Evolutionary conservation across 768 basidiomycete species (phyloP).

Genomic region (Cubamyces sp.): DNA sequence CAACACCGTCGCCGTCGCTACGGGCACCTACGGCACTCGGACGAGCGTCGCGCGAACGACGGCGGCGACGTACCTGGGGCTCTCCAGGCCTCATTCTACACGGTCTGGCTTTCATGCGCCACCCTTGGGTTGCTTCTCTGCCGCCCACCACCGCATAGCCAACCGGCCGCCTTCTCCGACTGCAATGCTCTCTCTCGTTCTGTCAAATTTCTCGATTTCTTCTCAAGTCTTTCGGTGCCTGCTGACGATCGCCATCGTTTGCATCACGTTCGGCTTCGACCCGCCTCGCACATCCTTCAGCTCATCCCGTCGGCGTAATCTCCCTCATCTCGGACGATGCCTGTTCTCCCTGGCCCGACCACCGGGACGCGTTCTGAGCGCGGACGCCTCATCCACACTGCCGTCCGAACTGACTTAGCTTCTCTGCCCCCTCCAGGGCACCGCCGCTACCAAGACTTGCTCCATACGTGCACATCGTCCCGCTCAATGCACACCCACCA

Average conservation of each 20-base stretch:
- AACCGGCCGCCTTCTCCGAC: too few species aligned
- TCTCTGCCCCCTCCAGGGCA: neutral
- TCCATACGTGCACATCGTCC: slow-evolving; percentile 14
- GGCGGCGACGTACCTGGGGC: slow-evolving; percentile 6
- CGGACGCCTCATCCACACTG: neutral
- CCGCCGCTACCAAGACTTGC: neutral
- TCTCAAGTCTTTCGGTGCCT: too few species aligned
- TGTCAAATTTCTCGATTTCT: too few species aligned
- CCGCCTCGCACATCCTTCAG: too few species aligned
- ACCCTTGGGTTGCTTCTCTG: neutral
- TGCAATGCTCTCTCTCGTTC: too few species aligned
- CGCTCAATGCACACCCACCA: slow-evolving; percentile 1
- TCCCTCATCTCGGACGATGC: neutral
- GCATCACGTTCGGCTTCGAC: too few species aligned
- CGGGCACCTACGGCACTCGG: neutral
- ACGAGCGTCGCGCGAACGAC: neutral
- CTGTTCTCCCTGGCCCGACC: neutral
- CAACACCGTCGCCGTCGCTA: neutral
- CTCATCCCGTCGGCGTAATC: neutral
- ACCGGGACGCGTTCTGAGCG: slow-evolving; percentile 2
- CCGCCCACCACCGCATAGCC: neutral
- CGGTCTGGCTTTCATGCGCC: slow-evolving; percentile 7
- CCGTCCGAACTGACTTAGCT: neutral
- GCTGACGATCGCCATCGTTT: too few species aligned
- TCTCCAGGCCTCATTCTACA: slow-evolving; percentile 1